Evolutionary conservation across 1,284 basidiomycete genomes (phyloP), one percentile per base, ranked within the genome.

Genomic region (Boletus calvinii): DNA sequence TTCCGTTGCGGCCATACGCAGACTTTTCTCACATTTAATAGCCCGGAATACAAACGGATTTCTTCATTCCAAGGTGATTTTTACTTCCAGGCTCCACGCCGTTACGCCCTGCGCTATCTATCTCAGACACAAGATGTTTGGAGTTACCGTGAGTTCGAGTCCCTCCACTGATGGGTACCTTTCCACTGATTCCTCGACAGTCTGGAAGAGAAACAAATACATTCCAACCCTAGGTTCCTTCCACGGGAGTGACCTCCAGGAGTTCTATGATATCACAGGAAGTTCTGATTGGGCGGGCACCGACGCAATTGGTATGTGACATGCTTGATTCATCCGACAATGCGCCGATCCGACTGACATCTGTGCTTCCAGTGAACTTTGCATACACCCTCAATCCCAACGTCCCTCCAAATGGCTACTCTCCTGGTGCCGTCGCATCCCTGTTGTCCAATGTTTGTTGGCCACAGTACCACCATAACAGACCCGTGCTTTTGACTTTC

Each of bases 321-420:
- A 11, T n/a, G 4, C 20, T 4, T 3, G n/a, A 31, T 18, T 36
- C 35, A 11, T 17, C 20, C 2, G 5, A 5, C 38, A 4, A 48
- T 26, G n/a, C 2, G 10, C 17, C 34, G n/a, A 26, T 15, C 32
- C n/a, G 15, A 40, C 26, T 11, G 7, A 36, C 17, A 9, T 5
- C 6, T 18, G 6, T n/a, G 7, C 7, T n/a, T 6, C 15, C 52
- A 61, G 60, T 61, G 29, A 59, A 61, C 35, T 61, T 61, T 48
- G 59, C 56, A 24, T 48, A 57, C 26, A 50, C 48, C 10, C 53
- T 61, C 22, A 24, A 61, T 37, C 60, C 60, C 4, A 61, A 61
- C 34, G 48, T 44, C 15, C 54, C 56, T 4, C 3, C 8, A 0
- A 1, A 35, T 1, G 52, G 56, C 4, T 54, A 54, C 34, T 50